phyloP scores from a whole-genome alignment of 2,329 filamentous ascomycete genomes.

The Phaeoacremonium minimum region DNA sequence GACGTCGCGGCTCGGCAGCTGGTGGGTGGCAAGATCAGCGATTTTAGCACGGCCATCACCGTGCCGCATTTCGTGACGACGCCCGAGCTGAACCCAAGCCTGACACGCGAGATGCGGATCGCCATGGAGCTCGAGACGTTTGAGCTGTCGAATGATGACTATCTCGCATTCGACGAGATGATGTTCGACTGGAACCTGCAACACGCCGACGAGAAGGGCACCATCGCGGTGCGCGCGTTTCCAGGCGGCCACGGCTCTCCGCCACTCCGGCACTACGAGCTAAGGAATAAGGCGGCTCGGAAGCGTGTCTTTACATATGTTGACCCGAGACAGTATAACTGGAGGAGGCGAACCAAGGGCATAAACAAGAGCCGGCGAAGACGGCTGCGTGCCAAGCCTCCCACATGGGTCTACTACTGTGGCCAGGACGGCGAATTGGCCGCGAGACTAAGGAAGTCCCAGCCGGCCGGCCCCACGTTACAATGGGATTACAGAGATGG shows the following conservation, averaged over 20 bases:
- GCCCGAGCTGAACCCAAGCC: conserved; percentile 10
- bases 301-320: not conserved
- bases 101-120: conserved; percentile 3
- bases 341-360: not conserved
- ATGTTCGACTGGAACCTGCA: not conserved
- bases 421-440: not conserved
- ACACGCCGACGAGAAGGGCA: not conserved
- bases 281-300: not conserved
- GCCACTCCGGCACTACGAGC: not conserved
- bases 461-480: not conserved
- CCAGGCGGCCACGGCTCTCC: not conserved
- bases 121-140: conserved; percentile 10
- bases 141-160: conserved; percentile 6
- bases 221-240: not conserved
- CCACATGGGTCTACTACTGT: not conserved
- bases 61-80: conserved; percentile 15
- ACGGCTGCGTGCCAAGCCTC: not conserved
- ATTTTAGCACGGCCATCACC: conserved; percentile 19
- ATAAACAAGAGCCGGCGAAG: not conserved
- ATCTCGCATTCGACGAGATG: conserved; percentile 9
- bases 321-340: not conserved
- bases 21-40: conserved; percentile 13
- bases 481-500: not conserved
- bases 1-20: conserved; percentile 12
- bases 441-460: not conserved